Evolutionary conservation across 768 basidiomycete genomes (phyloP), one percentile per base, ranked within the genome.

Genomic region (Tulasnella sp.): DNA sequence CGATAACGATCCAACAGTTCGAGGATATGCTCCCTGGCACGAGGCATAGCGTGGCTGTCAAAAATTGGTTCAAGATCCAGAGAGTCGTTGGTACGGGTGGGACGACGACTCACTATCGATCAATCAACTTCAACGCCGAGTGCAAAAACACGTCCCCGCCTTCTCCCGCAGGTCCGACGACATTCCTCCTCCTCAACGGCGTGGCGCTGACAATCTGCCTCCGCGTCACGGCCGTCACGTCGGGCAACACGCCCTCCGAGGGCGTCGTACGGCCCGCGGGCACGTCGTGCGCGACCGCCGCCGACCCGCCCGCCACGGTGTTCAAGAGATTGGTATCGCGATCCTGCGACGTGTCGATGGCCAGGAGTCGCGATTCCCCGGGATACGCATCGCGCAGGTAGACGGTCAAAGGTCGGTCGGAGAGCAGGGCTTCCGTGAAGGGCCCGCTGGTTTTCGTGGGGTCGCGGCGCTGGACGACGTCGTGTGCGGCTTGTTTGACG

Each of bases 201-300:
- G 59, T 59, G 9, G 59, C 59, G 25, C 34, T 61, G 8, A 57
- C 59, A 23, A 53, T 46, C 46, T 60, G 58, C 36, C 57, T 45
- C 21, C 56, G 57, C 17, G 27, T 58, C 41, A 60, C 17, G 9
- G 40, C 31, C 4, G 41, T 37, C 3, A 56, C 43, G 12, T 46
- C 54, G 12, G 43, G 41, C 40, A 56, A 42, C 4, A 15, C 42
- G 23, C 32, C 36, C 23, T 42, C 43, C 27, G 29, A 19, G 8
- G 54, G 54, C 17, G 54, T 56, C 2, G 23, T 31, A n/a, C 54
- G 42, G 8, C 54, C 54, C 23, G 21, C 49, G 4, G 32, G 29
- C 8, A 32, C 49, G 6, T 23, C 49, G 15, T 19, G 31, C 4
- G 39, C 21, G 3, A 4, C 7, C 2, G 39, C 21, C n/a, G 8